These are phyloP conservation scores for Umbilicus rupestris DNA, from an alignment of 164 flowering plant genomes.

Conservation along the genomic window DNA sequence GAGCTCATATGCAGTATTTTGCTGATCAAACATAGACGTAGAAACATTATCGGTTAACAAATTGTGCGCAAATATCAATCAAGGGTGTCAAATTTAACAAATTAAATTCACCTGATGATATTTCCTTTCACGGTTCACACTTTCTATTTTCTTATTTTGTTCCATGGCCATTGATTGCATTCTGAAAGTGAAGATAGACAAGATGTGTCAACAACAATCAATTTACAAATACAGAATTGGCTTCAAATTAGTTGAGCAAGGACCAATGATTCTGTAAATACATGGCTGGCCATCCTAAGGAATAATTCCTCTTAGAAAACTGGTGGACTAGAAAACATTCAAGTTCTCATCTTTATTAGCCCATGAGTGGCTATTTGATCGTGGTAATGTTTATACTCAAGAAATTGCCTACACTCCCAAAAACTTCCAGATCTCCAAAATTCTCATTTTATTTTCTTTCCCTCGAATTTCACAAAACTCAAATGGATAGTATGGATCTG, in stretches of 20 bases:
- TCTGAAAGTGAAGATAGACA: conserved; percentile 25
- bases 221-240: neutral
- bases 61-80: neutral
- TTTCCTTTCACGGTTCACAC: conserved; percentile 85
- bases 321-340: neutral
- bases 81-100: conserved; percentile 1
- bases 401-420: too few relatives aligned
- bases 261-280: neutral
- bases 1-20: conserved; percentile 80
- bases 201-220: neutral
- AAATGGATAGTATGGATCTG: too few relatives aligned
- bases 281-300: neutral
- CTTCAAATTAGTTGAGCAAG: neutral
- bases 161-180: conserved; percentile 57
- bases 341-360: neutral
- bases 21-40: conserved; percentile 38
- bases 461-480: too few relatives aligned
- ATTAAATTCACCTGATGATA: conserved; percentile 70
- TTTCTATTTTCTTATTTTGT: conserved; percentile 65
- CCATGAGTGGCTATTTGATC: too few relatives aligned
- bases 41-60: neutral
- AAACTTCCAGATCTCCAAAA: too few relatives aligned
- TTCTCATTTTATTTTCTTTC: too few relatives aligned
- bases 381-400: too few relatives aligned
- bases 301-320: neutral